A percentile compares a stretch with the other conserved stretches of the same genome.
phyloP scores from a whole-genome alignment of 257 asterid genomes.

The Ajuga chamaepitys region DNA sequence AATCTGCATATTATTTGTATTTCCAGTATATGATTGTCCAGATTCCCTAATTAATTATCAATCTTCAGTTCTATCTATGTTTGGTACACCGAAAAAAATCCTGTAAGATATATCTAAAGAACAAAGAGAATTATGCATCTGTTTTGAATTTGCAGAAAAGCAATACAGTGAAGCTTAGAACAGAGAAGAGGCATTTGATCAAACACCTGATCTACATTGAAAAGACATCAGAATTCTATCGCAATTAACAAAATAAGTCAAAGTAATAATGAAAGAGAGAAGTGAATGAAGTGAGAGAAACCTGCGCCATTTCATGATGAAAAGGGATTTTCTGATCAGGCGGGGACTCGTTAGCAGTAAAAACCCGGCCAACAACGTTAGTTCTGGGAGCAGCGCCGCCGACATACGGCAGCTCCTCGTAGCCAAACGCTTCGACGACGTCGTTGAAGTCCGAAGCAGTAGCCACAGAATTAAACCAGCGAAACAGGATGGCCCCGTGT shows the following conservation, averaged over 20 bases:
- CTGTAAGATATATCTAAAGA: neutral
- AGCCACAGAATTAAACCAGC: slow-evolving; percentile 40
- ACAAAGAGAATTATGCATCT: neutral
- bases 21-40: no score
- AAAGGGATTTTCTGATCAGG: slow-evolving; percentile 80
- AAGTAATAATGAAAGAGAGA: neutral
- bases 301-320: slow-evolving; percentile 91
- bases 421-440: slow-evolving; percentile 78
- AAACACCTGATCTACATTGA: neutral
- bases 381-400: slow-evolving; percentile 91
- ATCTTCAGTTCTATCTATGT: no score
- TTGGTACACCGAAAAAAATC: neutral
- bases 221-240: neutral
- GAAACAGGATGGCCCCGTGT: slow-evolving; percentile 66
- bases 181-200: neutral
- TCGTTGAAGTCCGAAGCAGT: slow-evolving; percentile 73
- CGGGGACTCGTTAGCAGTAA: slow-evolving; percentile 84
- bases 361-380: slow-evolving; percentile 76
- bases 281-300: neutral
- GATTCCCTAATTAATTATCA: no score
- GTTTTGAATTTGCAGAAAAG: neutral
- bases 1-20: no score
- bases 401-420: slow-evolving; percentile 74
- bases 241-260: neutral
- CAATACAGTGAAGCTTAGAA: neutral